Evolutionary conservation across 371 early-diverging fungal genomes (phyloP), one percentile per base, ranked within the genome.

Genomic region (Mucor irregularis): DNA sequence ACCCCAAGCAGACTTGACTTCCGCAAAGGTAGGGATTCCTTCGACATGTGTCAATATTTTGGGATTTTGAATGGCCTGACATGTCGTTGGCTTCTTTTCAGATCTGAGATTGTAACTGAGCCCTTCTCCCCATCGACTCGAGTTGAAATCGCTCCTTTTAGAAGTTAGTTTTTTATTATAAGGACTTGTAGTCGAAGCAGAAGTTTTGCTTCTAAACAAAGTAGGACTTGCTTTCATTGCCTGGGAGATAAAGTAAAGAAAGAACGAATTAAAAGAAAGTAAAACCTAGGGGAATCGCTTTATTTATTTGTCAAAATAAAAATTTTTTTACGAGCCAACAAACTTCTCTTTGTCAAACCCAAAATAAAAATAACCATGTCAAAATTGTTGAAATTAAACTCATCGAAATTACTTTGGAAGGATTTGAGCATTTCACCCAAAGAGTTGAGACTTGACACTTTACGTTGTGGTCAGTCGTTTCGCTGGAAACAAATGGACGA

Each of bases 391-490:
- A 50, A 49, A 10, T 28, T 58, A 5, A 29, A 50, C 16, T 37
- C 50, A 24, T 26, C 22, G 14, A 28, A 34, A 38, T 29, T 70
- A 16, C 29, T 65, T 19, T 92, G 92, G 92, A 66, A 58, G 21
- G 80, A 84, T 47, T 74, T 94, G 8, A 38, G 60, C 10, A 73
- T 86, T 4, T 43, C 73, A 3, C 87, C 90, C 0, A 66, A 69
- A 21, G 93, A 94, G 58, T 74, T 97, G 9, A 78, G 86, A 16
- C 74, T 95, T 13, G 79, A 89, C 4, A 92, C 95, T 3, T 80
- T 95, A 30, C 80, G 81, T 22, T 90, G 91, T 65, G 97, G 96
- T 2, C 96, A 97, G 65, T 78, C 90, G 13, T 97, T 97, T 69
- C 84, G 92, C 1, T 97, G 97, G 97, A 81, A 78, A 29, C 34